Evolutionary conservation across 2,329 filamentous ascomycete species (phyloP), one percentile per base, ranked within the genome.

Genomic region (Clonostachys rhizophaga): DNA sequence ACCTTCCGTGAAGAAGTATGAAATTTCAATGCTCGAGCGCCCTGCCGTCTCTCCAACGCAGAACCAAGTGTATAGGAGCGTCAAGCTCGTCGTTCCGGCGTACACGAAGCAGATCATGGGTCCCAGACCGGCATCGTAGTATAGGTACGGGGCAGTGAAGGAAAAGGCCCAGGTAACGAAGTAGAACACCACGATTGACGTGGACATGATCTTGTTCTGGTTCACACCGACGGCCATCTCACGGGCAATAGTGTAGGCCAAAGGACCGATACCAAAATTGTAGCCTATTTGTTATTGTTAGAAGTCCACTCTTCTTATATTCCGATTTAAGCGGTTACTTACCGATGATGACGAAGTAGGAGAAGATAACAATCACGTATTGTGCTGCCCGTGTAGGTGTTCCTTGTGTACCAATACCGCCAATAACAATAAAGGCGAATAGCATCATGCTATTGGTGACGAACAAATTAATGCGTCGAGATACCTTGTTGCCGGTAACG

Each of bases 171-270:
- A 66, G 37, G 49, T 50, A 10, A 61, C 63, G 42, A 58, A 53
- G 46, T 54, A 72, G 59, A 71, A 72, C n/a, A 59, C 62, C 4
- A 60, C 66, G 8, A 73, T 66, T 4, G 67, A 60, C 33, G 60
- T 56, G 11, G 68, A 63, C 37, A 65, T 69, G 54, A 74, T 74
- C 54, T 73, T 73, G 57, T 71, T 72, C 46, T 66, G 57, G 54
- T 74, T 73, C 10, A 60, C 61, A 12, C 70, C 70, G 18, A 71
- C 65, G 3, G 70, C 63, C 62, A 69, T 67, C 52, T 74, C 70
- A 14, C 60, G 63, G 37, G 65, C 66, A 42, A 69, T 61, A 1
- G 67, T 63, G 54, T 60, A 70, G 11, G 60, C 63, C 2, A 71
- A 54, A 2, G 68, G 63, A 3, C 67, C 68, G 43, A 62, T 57